phyloP scores from a whole-genome alignment of 2,329 filamentous ascomycete genomes.

The Exophiala mesophila region DNA sequence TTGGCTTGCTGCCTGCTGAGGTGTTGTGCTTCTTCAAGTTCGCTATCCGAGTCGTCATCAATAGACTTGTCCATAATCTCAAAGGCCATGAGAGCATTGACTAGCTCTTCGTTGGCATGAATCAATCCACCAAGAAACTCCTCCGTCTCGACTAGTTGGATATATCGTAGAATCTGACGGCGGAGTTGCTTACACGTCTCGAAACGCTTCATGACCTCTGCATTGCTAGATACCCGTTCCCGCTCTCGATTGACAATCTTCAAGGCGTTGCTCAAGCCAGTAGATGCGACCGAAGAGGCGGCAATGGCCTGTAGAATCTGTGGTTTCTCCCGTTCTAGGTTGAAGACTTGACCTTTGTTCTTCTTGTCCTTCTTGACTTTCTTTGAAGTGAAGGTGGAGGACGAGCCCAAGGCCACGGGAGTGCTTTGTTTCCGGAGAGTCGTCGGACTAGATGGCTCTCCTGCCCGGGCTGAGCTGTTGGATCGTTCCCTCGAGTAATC shows the following conservation, averaged over 20 bases:
- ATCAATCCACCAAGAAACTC: slow-evolving; percentile 88
- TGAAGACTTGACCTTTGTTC: slow-evolving; percentile 60
- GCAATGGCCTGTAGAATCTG: slow-evolving; percentile 85
- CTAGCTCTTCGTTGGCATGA: slow-evolving; percentile 93
- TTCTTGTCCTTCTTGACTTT: slow-evolving; percentile 37
- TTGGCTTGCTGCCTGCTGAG: slow-evolving; percentile 23
- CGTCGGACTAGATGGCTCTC: slow-evolving; percentile 18
- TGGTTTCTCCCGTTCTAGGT: slow-evolving; percentile 80
- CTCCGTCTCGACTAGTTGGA: slow-evolving; percentile 84
- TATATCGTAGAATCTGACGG: slow-evolving; percentile 81
- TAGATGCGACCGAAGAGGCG: slow-evolving; percentile 82
- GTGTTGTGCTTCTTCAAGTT: slow-evolving; percentile 52
- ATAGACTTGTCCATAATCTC: slow-evolving; percentile 74
- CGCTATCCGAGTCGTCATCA: slow-evolving; percentile 61
- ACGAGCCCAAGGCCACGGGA: slow-evolving; percentile 21
- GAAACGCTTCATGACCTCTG: slow-evolving; percentile 68
- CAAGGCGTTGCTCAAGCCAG: slow-evolving; percentile 79
- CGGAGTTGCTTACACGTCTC: slow-evolving; percentile 82
- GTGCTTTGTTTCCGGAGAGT: slow-evolving; percentile 20
- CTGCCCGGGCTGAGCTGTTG: slow-evolving; percentile 12
- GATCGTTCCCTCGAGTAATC: slow-evolving; percentile 16
- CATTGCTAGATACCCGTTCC: slow-evolving; percentile 81
- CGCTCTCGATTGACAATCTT: slow-evolving; percentile 86
- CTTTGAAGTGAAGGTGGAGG: slow-evolving; percentile 23
- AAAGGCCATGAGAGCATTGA: slow-evolving; percentile 86